Conservation (phyloP, 805 yeast species). For the Diddensiella caesifluorescens region DNA sequence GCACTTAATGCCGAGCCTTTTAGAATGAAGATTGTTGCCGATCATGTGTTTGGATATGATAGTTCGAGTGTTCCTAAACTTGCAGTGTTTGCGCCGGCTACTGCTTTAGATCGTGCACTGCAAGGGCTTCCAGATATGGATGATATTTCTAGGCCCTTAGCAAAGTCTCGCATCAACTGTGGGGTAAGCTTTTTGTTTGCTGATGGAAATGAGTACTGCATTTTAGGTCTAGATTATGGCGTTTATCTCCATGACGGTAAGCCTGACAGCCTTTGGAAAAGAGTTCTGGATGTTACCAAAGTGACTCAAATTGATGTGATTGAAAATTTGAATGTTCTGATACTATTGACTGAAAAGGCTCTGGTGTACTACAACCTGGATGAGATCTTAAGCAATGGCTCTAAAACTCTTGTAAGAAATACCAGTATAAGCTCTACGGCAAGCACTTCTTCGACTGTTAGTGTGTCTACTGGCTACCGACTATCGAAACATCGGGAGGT, state of each 20-base stretch:
- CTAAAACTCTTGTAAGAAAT: neutral
- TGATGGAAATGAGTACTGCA: conserved; percentile 36
- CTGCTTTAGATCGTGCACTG: conserved; percentile 34
- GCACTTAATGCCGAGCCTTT: conserved; percentile 48
- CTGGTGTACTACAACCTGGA: conserved; percentile 61
- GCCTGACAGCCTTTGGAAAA: conserved; percentile 46
- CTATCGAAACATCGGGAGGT: conserved; percentile 39
- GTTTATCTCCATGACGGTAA: conserved; percentile 27
- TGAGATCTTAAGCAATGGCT: conserved; percentile 39
- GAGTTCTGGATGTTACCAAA: conserved; percentile 46
- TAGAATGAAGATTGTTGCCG: conserved; percentile 47
- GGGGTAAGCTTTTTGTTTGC: conserved; percentile 43
- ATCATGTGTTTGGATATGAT: conserved; percentile 61
- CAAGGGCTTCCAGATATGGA: conserved; percentile 12
- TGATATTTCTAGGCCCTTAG: conserved; percentile 25
- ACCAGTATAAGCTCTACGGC: neutral
- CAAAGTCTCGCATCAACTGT: conserved; percentile 36
- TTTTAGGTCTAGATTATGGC: conserved; percentile 23
- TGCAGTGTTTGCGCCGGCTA: conserved; percentile 32
- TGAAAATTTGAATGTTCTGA: conserved; percentile 47
- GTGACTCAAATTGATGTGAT: conserved; percentile 60
- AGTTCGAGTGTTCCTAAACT: conserved; percentile 40
- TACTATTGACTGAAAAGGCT: conserved; percentile 53
- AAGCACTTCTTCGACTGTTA: neutral
- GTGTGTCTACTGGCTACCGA: conserved; percentile 42